These are phyloP conservation scores for Heritiera fomes DNA, from an alignment of 345 rosid species.

Conservation along the genomic window DNA sequence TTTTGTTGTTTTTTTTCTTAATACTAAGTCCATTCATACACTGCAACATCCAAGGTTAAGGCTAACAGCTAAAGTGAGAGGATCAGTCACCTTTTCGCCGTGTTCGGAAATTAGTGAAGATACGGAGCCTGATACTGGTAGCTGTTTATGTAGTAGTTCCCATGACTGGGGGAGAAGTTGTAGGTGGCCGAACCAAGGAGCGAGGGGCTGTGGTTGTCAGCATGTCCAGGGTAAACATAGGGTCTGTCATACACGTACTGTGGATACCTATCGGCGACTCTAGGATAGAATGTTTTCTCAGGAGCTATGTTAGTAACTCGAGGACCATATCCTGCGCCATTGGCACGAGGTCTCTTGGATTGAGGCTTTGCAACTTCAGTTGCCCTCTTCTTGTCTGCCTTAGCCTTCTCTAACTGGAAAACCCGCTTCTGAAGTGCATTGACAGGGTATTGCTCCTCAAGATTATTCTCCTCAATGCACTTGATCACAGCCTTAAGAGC, in stretches of 20 bases:
- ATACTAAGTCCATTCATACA: constrained; percentile 73
- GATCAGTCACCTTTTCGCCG: constrained; percentile 52
- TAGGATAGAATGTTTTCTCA: constrained; percentile 60
- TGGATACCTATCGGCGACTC: constrained; percentile 72
- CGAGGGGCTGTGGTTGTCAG: constrained; percentile 63
- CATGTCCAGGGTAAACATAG: constrained; percentile 58
- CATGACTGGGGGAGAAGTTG: constrained; percentile 72
- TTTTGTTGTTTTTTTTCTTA: constrained; percentile 28
- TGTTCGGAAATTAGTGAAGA: constrained; percentile 62
- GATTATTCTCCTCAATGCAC: constrained; percentile 95
- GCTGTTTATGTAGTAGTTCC: constrained; percentile 90
- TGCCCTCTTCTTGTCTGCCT: constrained; percentile 86
- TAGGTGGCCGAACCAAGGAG: constrained; percentile 59
- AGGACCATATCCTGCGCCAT: constrained; percentile 59
- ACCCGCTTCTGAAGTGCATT: constrained; percentile 73
- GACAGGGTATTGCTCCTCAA: constrained; percentile 76
- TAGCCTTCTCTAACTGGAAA: constrained; percentile 86
- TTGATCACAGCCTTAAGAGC: constrained; percentile 82
- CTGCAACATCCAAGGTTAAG: constrained; percentile 50
- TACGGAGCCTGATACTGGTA: constrained; percentile 85
- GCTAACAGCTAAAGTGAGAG: constrained; percentile 67
- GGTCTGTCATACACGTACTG: constrained; percentile 84
- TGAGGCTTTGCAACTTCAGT: constrained; percentile 91
- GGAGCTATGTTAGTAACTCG: constrained; percentile 48
- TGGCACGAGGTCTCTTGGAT: constrained; percentile 89